These are phyloP conservation scores for Aspergillus aculeatinus DNA, from an alignment of 2,329 filamentous ascomycete species.

Conservation along the genomic window DNA sequence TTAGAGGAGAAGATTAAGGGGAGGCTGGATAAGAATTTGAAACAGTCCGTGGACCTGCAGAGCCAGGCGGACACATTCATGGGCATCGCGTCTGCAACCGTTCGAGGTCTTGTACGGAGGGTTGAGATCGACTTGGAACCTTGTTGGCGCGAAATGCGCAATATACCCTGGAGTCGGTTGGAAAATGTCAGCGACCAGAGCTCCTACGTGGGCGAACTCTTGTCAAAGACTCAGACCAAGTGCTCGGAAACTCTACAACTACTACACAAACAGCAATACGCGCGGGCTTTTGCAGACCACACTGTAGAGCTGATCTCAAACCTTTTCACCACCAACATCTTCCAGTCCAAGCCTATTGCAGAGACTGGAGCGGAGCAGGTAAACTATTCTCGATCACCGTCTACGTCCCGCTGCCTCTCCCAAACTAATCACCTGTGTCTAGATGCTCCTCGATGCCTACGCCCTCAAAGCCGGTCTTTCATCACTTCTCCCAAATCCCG, in stretches of 20 bases:
- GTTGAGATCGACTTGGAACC: constrained; percentile 81
- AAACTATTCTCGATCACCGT: constrained; percentile 22
- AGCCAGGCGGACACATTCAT: constrained; percentile 94
- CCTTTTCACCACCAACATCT: constrained; percentile 77
- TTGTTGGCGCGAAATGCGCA: constrained; percentile 95
- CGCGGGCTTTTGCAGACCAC: constrained; percentile 91
- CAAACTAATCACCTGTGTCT: constrained; percentile 8
- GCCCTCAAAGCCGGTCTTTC: constrained; percentile 52
- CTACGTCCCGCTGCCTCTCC: not conserved
- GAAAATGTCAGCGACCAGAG: constrained; percentile 93
- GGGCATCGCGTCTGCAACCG: constrained; percentile 84
- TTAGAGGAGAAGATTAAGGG: constrained; percentile 93
- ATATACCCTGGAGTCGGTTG: constrained; percentile 91
- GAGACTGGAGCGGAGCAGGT: constrained; percentile 93
- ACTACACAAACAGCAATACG: constrained; percentile 88
- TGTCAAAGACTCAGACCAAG: constrained; percentile 69
- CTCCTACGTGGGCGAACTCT: constrained; percentile 80
- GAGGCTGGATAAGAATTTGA: constrained; percentile 77
- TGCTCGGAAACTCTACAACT: constrained; percentile 72
- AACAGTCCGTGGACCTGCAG: constrained; percentile 77
- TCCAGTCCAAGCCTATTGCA: constrained; percentile 84
- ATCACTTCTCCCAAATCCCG: constrained; percentile 58
- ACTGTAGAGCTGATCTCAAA: constrained; percentile 83
- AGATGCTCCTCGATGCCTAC: constrained; percentile 97
- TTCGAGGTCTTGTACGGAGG: constrained; percentile 77